Evolutionary conservation across 192 early-diverging fungal genomes (phyloP).

Genomic region (Coemansia sp.): DNA sequence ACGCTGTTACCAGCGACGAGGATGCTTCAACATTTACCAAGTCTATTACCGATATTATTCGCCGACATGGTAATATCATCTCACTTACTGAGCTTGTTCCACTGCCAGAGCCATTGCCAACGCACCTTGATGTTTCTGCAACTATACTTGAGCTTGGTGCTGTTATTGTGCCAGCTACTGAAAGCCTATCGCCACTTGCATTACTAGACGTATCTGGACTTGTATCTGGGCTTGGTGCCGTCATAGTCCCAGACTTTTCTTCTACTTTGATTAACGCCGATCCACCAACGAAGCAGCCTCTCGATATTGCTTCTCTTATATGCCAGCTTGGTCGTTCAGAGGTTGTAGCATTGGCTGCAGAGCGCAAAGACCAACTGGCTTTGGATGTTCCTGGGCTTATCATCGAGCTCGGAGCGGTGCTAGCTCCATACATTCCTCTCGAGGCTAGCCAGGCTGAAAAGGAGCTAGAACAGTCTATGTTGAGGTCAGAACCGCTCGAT

Average conservation of each 20-base stretch:
- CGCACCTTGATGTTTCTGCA: not conserved
- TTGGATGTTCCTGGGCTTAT: conserved; percentile 10
- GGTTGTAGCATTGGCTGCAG: not conserved
- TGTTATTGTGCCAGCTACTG: not conserved
- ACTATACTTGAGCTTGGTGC: not conserved
- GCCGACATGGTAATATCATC: not conserved
- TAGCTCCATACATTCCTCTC: not conserved
- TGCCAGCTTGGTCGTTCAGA: conserved; percentile 9
- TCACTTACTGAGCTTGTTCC: not conserved
- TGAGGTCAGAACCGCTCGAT: not conserved
- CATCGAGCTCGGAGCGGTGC: not conserved
- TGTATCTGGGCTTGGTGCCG: conserved; percentile 8
- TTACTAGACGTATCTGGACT: not conserved
- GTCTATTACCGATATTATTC: not conserved
- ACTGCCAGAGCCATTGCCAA: not conserved
- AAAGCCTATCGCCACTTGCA: not conserved
- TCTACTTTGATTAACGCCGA: not conserved
- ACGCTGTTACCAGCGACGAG: not conserved
- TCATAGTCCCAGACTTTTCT: not conserved
- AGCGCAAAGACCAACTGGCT: not conserved
- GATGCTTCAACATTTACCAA: not conserved
- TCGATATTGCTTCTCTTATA: not conserved
- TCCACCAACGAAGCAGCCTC: not conserved
- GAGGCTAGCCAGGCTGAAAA: not conserved
- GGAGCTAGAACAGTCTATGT: not conserved